Percentiles rank a stretch among this genome's conserved stretches.
These are phyloP conservation scores for Erythrobasidium hasegawianum DNA, from an alignment of 1,284 basidiomycete genomes.

Conservation along the genomic window DNA sequence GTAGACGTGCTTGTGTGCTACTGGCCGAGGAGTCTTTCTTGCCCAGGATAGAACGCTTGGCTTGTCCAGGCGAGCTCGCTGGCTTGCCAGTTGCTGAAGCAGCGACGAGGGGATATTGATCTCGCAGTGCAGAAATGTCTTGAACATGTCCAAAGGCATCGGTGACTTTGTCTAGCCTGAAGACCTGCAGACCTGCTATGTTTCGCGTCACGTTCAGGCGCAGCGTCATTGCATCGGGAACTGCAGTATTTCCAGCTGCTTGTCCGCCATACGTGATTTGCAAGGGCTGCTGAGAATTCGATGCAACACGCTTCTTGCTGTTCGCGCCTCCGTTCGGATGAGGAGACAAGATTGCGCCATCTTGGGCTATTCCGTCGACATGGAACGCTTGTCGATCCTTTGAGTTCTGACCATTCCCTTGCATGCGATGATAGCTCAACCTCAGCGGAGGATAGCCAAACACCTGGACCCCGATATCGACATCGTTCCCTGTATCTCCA, in stretches of 20 bases:
- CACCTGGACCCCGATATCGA: conserved; percentile 10
- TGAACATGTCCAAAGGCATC: conserved; percentile 71
- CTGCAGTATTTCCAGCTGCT: conserved; percentile 36
- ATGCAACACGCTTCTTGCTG: conserved; percentile 11
- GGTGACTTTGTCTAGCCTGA: conserved; percentile 65
- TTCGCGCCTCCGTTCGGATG: conserved; percentile 18
- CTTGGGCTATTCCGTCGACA: conserved; percentile 29
- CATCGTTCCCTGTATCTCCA: not conserved
- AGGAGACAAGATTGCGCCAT: conserved; percentile 17
- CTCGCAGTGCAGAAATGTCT: conserved; percentile 37
- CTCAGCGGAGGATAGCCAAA: conserved; percentile 30
- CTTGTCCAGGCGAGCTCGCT: not conserved
- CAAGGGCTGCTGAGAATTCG: conserved; percentile 7
- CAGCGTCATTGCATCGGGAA: conserved; percentile 53
- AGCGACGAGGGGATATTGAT: conserved; percentile 10
- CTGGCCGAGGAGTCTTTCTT: conserved; percentile 2
- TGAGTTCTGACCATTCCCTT: not conserved
- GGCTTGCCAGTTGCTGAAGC: conserved; percentile 7
- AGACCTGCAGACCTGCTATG: conserved; percentile 62
- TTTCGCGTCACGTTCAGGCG: conserved; percentile 65
- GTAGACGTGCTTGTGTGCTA: conserved; percentile 1
- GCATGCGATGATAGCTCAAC: conserved; percentile 8
- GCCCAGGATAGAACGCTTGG: not conserved
- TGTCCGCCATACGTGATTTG: conserved; percentile 16
- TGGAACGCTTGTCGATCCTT: conserved; percentile 3